These are phyloP conservation scores for Paramecium caudatum DNA, from an alignment of 73 alveolate genomes.

Conservation along the genomic window DNA sequence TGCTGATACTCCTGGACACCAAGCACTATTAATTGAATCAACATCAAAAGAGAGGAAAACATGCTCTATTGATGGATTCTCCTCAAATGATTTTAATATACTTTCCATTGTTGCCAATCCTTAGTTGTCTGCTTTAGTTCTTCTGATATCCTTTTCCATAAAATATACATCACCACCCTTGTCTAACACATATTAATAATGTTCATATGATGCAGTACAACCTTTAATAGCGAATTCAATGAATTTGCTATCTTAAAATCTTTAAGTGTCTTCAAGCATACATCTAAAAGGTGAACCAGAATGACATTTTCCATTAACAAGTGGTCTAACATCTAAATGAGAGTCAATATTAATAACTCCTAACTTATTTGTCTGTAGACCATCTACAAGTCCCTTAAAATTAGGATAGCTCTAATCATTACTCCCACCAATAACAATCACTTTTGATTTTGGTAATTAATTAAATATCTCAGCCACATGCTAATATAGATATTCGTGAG, in stretches of 20 bases:
- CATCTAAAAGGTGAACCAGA: conserved; percentile 78
- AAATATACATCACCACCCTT: conserved; percentile 74
- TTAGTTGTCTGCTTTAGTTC: conserved; percentile 38
- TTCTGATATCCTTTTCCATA: conserved; percentile 74
- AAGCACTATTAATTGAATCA: conserved; percentile 70
- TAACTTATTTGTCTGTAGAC: conserved; percentile 48
- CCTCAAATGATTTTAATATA: conserved; percentile 16
- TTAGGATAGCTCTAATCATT: conserved; percentile 76
- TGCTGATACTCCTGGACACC: conserved; percentile 79
- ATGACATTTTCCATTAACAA: conserved; percentile 65
- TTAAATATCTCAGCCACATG: conserved; percentile 54
- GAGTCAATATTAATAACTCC: conserved; percentile 79
- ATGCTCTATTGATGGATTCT: conserved; percentile 18
- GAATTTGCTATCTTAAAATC: neutral
- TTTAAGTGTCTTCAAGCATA: neutral
- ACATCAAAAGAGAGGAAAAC: conserved; percentile 77
- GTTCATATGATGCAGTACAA: conserved; percentile 67
- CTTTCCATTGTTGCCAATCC: conserved; percentile 50
- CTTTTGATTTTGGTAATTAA: conserved; percentile 44
- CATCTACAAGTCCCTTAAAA: conserved; percentile 70
- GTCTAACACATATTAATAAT: conserved; percentile 65
- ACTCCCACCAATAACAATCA: conserved; percentile 78
- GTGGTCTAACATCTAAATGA: conserved; percentile 80
- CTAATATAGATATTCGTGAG: conserved; percentile 50
- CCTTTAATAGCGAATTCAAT: neutral